A percentile compares a stretch with the other conserved stretches of the same genome.
Conservation (phyloP, 1,139 yeast genomes). For the Taphrina flavorubra region DNA sequence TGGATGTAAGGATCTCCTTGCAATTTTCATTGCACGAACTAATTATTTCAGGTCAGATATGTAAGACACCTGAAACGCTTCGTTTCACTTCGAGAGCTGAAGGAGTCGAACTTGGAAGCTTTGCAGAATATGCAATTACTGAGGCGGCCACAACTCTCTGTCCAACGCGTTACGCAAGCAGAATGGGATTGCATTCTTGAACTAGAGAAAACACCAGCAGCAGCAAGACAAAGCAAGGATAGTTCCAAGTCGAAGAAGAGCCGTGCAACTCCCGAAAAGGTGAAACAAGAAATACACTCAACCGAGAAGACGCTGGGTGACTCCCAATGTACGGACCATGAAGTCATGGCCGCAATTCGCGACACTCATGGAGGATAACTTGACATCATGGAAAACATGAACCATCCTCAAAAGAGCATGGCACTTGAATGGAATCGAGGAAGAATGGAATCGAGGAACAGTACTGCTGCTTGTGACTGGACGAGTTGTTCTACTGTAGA, state of each 20-base stretch:
- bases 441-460: too few species aligned
- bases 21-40: not conserved
- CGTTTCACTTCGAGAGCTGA: conserved; percentile 54
- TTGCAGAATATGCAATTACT: conserved; percentile 57
- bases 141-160: conserved; percentile 59
- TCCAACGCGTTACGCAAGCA: conserved; percentile 56
- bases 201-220: conserved; percentile 47
- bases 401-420: too few species aligned
- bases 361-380: conserved; percentile 24
- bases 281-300: not conserved
- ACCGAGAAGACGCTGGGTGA: not conserved
- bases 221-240: not conserved
- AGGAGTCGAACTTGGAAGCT: conserved; percentile 46
- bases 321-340: conserved; percentile 9
- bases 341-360: conserved; percentile 25
- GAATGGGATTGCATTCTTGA: conserved; percentile 55
- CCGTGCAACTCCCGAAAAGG: not conserved
- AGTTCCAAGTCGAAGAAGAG: not conserved
- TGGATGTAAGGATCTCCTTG: conserved; percentile 52
- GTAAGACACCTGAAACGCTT: conserved; percentile 55
- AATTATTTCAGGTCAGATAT: conserved; percentile 48
- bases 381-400: too few species aligned
- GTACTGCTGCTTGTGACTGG: too few species aligned
- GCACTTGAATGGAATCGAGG: too few species aligned
- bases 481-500: too few species aligned